A percentile compares a stretch with the other conserved stretches of the same genome.
phyloP scores from a whole-genome alignment of 768 basidiomycete genomes.

The Termitomyces sp. region DNA sequence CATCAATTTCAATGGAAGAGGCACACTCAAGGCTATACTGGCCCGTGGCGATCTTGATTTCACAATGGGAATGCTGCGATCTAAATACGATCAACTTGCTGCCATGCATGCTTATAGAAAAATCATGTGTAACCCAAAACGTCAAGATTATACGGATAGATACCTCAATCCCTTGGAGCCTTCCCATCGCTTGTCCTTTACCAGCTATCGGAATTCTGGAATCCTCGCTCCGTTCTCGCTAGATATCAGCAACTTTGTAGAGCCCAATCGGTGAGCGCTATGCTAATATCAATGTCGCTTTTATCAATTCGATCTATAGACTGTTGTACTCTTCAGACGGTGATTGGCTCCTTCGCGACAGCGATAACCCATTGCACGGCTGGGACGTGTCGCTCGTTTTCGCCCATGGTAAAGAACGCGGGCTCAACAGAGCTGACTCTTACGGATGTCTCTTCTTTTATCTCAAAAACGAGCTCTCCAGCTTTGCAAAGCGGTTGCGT shows the following conservation, averaged over 20 bases:
- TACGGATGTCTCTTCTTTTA: constrained; percentile 31
- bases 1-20: constrained; percentile 19
- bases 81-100: constrained; percentile 16
- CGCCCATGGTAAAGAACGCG: constrained; percentile 23
- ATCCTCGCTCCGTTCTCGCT: constrained; percentile 25
- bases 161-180: constrained; percentile 28
- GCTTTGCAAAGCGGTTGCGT: constrained; percentile 24
- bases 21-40: constrained; percentile 17
- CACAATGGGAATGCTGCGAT: constrained; percentile 20
- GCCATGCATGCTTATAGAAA: constrained; percentile 21
- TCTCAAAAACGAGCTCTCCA: constrained; percentile 24
- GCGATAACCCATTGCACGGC: constrained; percentile 32
- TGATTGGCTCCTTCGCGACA: constrained; percentile 33
- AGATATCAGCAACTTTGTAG: constrained; percentile 20
- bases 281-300: neutral
- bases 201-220: constrained; percentile 22
- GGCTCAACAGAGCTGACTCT: constrained; percentile 22
- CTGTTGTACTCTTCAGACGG: constrained; percentile 34
- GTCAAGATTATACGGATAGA: constrained; percentile 34
- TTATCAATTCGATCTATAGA: constrained; percentile 7
- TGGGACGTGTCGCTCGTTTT: constrained; percentile 36
- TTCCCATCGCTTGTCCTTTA: constrained; percentile 26
- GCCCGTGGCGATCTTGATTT: constrained; percentile 13
- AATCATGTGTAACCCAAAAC: constrained; percentile 28
- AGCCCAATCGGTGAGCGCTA: constrained; percentile 24